Conservation (phyloP, 2,329 filamentous ascomycete species). For the Penicillium sp. region DNA sequence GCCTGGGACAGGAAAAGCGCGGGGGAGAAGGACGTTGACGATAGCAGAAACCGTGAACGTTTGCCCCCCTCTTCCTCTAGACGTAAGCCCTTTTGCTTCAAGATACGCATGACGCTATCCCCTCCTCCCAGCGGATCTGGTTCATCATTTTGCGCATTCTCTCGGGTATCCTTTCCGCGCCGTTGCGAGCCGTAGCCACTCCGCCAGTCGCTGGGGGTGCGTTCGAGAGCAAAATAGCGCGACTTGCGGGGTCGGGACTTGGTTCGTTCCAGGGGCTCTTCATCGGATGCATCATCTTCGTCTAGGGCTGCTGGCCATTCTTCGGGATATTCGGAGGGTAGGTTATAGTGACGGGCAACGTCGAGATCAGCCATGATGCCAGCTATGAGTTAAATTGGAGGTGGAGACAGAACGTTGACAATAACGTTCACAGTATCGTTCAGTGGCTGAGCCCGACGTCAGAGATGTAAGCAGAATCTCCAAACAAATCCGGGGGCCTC, state of each 20-base stretch:
- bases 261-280: slow-evolving; percentile 42
- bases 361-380: slow-evolving; percentile 67
- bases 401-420: not conserved
- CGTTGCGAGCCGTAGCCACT: slow-evolving; percentile 66
- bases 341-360: slow-evolving; percentile 86
- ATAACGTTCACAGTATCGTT: not conserved
- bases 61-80: slow-evolving; percentile 81
- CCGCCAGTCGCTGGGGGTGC: slow-evolving; percentile 67
- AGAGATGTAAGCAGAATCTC: not conserved
- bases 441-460: not conserved
- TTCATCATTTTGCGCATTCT: slow-evolving; percentile 87
- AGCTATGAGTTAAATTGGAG: not conserved
- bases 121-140: slow-evolving; percentile 85
- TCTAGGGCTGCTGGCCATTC: slow-evolving; percentile 87
- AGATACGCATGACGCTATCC: slow-evolving; percentile 78
- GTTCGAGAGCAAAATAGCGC: slow-evolving; percentile 80
- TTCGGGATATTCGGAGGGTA: slow-evolving; percentile 73
- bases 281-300: slow-evolving; percentile 66
- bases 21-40: slow-evolving; percentile 93
- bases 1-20: slow-evolving; percentile 89
- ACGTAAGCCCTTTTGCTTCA: slow-evolving; percentile 74
- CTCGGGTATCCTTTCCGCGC: slow-evolving; percentile 65
- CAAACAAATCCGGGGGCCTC: not conserved
- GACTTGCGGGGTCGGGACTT: slow-evolving; percentile 64
- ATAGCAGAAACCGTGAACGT: slow-evolving; percentile 89